A percentile compares a stretch with the other conserved stretches of the same genome.
phyloP scores from a whole-genome alignment of 2,329 filamentous ascomycete species.

The Fusarium sp. region DNA sequence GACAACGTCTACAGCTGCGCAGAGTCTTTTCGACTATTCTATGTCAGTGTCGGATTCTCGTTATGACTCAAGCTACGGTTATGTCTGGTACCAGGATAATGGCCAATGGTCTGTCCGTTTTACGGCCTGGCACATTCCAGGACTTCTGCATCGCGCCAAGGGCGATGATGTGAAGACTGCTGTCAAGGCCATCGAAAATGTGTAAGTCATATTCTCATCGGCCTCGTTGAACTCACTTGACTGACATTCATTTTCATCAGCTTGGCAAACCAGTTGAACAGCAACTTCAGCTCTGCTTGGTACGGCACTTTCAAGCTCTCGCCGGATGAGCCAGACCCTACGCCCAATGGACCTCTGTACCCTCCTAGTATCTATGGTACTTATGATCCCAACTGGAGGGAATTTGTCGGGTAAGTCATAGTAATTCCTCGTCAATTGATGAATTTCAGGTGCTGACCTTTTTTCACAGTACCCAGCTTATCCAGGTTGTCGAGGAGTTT shows the following conservation, averaged over 20 bases:
- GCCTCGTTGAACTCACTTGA: fast-evolving
- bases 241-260: not conserved
- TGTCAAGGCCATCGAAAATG: conserved; percentile 7
- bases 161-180: conserved; percentile 6
- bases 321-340: conserved; percentile 12
- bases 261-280: conserved; percentile 8
- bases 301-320: conserved; percentile 15
- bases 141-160: conserved; percentile 39
- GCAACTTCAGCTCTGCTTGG: conserved; percentile 5
- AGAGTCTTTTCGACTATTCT: conserved; percentile 40
- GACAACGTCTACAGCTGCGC: not conserved
- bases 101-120: conserved; percentile 55
- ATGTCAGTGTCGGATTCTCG: conserved; percentile 51
- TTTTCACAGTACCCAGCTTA: not conserved
- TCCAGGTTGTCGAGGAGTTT: conserved; percentile 7
- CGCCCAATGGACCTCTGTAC: not conserved
- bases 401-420: conserved; percentile 1
- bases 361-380: conserved; percentile 7
- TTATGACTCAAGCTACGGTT: conserved; percentile 54
- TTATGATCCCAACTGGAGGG: conserved; percentile 16
- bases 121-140: conserved; percentile 53
- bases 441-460: fast-evolving
- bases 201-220: not conserved
- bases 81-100: conserved; percentile 53
- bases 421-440: no score